Percentiles rank a stretch among this genome's conserved stretches.
Evolutionary conservation across 495 filamentous ascomycete genomes (phyloP).

Genomic region (Penicillium simplicissimum): DNA sequence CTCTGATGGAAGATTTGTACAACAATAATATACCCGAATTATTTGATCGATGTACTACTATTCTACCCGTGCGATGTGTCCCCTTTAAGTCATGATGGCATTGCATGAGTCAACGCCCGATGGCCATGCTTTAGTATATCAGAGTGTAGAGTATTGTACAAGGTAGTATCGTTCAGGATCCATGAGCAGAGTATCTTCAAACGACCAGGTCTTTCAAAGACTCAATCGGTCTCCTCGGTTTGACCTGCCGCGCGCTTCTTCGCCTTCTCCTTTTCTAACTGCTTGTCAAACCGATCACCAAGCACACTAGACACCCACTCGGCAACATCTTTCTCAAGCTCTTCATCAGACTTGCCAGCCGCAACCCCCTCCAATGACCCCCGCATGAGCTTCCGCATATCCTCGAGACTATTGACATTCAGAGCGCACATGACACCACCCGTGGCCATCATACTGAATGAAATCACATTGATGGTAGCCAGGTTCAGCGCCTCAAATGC

Average conservation of each 20-base stretch:
- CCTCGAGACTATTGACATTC: slow-evolving; percentile 69
- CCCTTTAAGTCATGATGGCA: slow-evolving; percentile 4
- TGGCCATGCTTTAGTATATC: slow-evolving; percentile 6
- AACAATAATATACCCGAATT: slow-evolving; percentile 7
- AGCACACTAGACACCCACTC: slow-evolving; percentile 68
- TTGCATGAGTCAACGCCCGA: slow-evolving; percentile 11
- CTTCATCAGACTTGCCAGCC: slow-evolving; percentile 48
- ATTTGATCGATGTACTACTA: background rate
- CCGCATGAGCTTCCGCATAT: slow-evolving; percentile 59
- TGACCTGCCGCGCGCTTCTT: slow-evolving; percentile 24
- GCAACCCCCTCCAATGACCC: slow-evolving; percentile 45
- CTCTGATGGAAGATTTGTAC: slow-evolving; percentile 4
- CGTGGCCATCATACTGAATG: slow-evolving; percentile 64
- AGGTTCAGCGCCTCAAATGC: slow-evolving; percentile 78
- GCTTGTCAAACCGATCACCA: slow-evolving; percentile 52
- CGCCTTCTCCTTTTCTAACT: slow-evolving; percentile 38
- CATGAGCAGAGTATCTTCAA: slow-evolving; percentile 26
- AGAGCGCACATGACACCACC: slow-evolving; percentile 71
- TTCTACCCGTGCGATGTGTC: background rate
- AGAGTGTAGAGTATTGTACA: slow-evolving; percentile 23
- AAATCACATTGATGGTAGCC: slow-evolving; percentile 79
- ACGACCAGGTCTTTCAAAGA: background rate
- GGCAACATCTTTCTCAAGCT: slow-evolving; percentile 67
- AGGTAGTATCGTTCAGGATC: slow-evolving; percentile 17
- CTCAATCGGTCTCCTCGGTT: slow-evolving; percentile 14